These are phyloP conservation scores for Chytriomyces sp. DNA, from an alignment of 192 early-diverging fungal species.

Conservation along the genomic window DNA sequence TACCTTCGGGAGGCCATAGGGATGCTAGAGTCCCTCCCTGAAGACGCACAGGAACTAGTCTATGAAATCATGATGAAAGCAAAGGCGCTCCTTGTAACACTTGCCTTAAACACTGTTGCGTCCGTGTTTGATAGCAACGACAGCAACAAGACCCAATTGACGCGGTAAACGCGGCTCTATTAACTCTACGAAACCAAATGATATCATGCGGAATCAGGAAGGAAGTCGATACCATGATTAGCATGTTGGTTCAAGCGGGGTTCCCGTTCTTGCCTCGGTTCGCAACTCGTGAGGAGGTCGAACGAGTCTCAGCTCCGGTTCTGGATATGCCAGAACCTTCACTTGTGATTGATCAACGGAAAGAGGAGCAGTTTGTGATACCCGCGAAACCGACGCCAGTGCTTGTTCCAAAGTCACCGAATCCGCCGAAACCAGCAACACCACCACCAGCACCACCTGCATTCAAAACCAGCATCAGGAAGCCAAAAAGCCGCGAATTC, in stretches of 20 bases:
- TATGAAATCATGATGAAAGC: constrained; percentile 16
- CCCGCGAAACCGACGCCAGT: background rate
- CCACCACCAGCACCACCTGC: background rate
- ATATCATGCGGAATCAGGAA: background rate
- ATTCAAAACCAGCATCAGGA: background rate
- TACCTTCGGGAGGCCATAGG: background rate
- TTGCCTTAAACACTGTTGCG: background rate
- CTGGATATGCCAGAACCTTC: background rate
- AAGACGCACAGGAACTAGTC: background rate
- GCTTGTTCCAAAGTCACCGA: background rate
- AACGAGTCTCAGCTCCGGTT: background rate
- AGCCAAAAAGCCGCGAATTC: background rate
- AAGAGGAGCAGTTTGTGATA: background rate
- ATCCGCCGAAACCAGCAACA: background rate
- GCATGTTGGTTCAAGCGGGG: background rate
- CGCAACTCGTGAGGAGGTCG: background rate
- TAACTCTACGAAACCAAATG: background rate
- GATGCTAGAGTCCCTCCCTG: background rate
- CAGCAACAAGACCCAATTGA: constrained; percentile 8
- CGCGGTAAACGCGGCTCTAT: background rate
- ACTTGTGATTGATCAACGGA: background rate
- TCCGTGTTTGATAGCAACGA: background rate
- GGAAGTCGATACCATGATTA: background rate
- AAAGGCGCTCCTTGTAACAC: background rate
- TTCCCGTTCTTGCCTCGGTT: background rate